Base-by-base conservation (phyloP, 2,329 filamentous ascomycete species). In the Akanthomyces muscarius region DNA sequence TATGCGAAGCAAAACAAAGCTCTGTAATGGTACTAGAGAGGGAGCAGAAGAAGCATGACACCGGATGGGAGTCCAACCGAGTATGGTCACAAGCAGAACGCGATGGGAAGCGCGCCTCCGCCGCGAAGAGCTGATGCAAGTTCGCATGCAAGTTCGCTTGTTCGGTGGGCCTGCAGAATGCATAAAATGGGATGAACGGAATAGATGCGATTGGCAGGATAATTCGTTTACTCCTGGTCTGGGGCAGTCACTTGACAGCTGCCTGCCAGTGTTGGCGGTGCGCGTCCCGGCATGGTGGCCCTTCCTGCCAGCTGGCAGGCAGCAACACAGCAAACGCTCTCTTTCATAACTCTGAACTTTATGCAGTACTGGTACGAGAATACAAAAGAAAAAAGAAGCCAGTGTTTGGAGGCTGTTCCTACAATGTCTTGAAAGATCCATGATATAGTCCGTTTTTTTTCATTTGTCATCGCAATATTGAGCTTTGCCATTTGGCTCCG, bases 61-160 rank as follows among this genome's bases (percentile, higher is more conserved):
- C 48, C 16, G 38, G 51, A 47, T 52, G 41, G 14, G 18, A 23
- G 48, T 14, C 45, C 50, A n/a, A 38, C 51, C 48, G 41, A 55
- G 41, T 28, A 48, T 38, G 51, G 23, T 28, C n/a, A 30, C 42
- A 47, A 36, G 48, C 28, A 61, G 11, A 55, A 21, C 59, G 51
- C 51, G 51, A 55, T 41, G 59, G 59, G 59, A 61, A 61, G 59
- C 59, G 59, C 59, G 59, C 50, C 59, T 61, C 51, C 28, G 33
- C 16, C 59, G 59, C 51, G 42, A 55, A 28, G 23, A 33, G 58
- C 42, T 53, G 42, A 61, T 38, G 42, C 59, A 42, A 30, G 45
- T 41, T 41, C 55, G 55, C 38, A 61, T 61, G 48, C 58, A 45
- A 18, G 48, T 8, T 61, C 58, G 58, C 58, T 53, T 61, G 52